phyloP scores from a whole-genome alignment of 2,329 filamentous ascomycete species.

The Botrytis tulipae region DNA sequence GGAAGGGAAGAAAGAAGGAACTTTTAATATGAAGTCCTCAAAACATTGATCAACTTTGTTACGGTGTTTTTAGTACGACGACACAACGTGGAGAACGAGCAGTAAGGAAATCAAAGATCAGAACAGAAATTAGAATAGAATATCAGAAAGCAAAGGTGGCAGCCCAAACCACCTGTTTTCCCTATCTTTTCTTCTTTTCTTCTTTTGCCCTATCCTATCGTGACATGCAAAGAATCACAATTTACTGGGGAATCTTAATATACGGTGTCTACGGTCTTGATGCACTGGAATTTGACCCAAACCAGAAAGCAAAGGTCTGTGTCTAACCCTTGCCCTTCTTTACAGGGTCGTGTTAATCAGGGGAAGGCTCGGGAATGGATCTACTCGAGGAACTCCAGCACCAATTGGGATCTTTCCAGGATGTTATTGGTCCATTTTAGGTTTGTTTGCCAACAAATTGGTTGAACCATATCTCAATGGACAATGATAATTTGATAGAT shows the following conservation, averaged over 20 bases:
- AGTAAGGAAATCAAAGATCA: not conserved
- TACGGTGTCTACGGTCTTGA: not conserved
- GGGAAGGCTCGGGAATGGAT: slow-evolving; percentile 13
- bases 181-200: slow-evolving; percentile 1
- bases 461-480: not conserved
- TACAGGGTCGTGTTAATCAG: slow-evolving; percentile 14
- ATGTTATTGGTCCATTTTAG: slow-evolving; percentile 1
- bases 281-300: not conserved
- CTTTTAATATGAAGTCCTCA: not conserved
- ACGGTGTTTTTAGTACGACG: not conserved
- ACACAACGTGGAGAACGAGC: not conserved
- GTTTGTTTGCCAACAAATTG: slow-evolving; percentile 12
- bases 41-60: not conserved
- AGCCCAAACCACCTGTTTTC: not conserved
- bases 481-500: not conserved
- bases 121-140: not conserved
- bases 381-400: not conserved
- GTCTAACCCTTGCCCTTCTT: slow-evolving; percentile 2
- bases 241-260: not conserved
- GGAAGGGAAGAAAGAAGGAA: not conserved
- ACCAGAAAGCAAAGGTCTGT: not conserved
- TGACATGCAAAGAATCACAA: slow-evolving; percentile 2
- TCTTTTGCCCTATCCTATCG: slow-evolving; percentile 11
- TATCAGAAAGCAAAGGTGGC: not conserved
- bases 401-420: slow-evolving; percentile 6